phyloP scores from a whole-genome alignment of 2,329 filamentous ascomycete genomes.

The Mycosphaerella arachidis region DNA sequence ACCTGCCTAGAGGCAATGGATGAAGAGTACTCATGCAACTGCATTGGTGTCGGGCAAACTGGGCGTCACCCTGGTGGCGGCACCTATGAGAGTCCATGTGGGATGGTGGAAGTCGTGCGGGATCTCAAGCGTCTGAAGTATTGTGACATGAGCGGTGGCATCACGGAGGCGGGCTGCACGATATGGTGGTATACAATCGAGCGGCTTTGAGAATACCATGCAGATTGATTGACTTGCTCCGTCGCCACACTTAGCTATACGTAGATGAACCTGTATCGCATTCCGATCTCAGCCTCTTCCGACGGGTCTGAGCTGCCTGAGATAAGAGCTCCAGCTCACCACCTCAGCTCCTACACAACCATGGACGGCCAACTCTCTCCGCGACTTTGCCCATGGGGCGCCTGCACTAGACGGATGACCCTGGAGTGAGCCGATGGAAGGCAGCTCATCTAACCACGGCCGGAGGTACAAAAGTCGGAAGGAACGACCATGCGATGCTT shows the following conservation, averaged over 20 bases:
- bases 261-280: neutral
- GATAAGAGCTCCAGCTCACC: neutral
- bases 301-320: neutral
- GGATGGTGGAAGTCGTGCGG: neutral
- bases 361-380: neutral
- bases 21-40: no score
- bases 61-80: no score
- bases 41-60: no score
- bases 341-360: neutral
- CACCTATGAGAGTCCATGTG: neutral
- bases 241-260: neutral
- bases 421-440: neutral
- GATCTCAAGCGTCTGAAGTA: neutral
- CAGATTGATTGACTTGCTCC: neutral
- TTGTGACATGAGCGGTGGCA: neutral
- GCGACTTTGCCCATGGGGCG: neutral
- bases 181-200: neutral
- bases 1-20: neutral
- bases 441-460: conserved; percentile 10
- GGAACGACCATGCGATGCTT: conserved; percentile 23
- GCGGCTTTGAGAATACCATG: neutral
- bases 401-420: neutral
- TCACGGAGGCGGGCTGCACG: neutral
- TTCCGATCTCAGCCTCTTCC: neutral
- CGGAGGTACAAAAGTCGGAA: conserved; percentile 24